A percentile compares a stretch with the other conserved stretches of the same genome.
Conservation (phyloP, 805 yeast species). For the Pichia paraexigua region DNA sequence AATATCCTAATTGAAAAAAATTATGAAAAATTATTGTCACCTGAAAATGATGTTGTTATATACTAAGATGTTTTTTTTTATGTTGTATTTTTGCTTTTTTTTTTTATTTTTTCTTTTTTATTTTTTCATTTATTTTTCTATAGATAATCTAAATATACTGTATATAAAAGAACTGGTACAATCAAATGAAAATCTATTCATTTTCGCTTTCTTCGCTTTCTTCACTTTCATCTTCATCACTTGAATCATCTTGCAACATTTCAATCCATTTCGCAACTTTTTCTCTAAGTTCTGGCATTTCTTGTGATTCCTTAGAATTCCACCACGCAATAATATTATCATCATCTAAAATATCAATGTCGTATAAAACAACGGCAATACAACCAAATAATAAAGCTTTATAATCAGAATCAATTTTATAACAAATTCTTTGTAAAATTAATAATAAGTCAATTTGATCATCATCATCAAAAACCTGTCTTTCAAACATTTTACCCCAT, state of each 20-base stretch:
- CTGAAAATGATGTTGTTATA: conserved; percentile 6
- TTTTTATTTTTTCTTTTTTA: neutral
- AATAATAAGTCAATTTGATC: conserved; percentile 71
- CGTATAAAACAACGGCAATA: conserved; percentile 59
- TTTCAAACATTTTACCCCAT: conserved; percentile 75
- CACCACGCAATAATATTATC: conserved; percentile 80
- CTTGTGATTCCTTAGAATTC: conserved; percentile 40
- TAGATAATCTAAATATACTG: neutral
- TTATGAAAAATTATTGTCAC: neutral
- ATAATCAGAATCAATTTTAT: conserved; percentile 37
- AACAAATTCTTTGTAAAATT: conserved; percentile 40
- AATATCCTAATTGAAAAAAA: neutral
- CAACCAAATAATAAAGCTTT: conserved; percentile 43
- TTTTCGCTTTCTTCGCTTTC: conserved; percentile 6
- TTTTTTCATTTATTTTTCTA: neutral
- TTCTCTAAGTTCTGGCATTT: conserved; percentile 38
- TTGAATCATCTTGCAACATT: conserved; percentile 67
- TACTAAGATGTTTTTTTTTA: neutral
- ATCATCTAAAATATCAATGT: conserved; percentile 75
- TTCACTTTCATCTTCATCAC: conserved; percentile 12
- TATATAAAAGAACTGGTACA: neutral
- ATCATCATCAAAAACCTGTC: conserved; percentile 75
- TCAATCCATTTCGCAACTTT: conserved; percentile 69
- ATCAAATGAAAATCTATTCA: neutral
- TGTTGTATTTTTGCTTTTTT: neutral